Evolutionary conservation across 2,329 filamentous ascomycete species (phyloP).

Genomic region (Diplocarpon mali): DNA sequence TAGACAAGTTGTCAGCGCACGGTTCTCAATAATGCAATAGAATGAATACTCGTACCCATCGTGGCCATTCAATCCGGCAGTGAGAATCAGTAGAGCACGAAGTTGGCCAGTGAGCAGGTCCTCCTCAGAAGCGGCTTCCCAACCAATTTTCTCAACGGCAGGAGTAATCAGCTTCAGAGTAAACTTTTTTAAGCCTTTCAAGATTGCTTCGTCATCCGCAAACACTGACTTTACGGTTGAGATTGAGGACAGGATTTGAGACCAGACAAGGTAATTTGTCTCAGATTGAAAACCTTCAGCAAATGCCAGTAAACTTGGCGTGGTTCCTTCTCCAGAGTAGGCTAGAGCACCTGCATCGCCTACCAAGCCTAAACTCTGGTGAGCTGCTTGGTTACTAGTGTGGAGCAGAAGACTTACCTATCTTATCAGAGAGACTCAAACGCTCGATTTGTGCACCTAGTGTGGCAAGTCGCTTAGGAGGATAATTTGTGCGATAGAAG

Average conservation of each 20-base stretch:
- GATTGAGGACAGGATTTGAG: constrained; percentile 69
- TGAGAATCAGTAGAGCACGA: constrained; percentile 67
- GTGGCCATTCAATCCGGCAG: constrained; percentile 68
- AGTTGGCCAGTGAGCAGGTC: constrained; percentile 75
- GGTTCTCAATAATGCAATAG: background rate
- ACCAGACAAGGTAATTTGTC: constrained; percentile 80
- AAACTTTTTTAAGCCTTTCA: constrained; percentile 66
- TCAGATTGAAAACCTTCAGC: constrained; percentile 76
- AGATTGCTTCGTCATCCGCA: constrained; percentile 59
- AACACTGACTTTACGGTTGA: constrained; percentile 76
- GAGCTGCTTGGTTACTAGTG: background rate
- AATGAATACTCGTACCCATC: constrained; percentile 43
- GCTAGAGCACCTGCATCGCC: constrained; percentile 85
- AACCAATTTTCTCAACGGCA: constrained; percentile 71
- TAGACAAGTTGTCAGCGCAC: constrained; percentile 28
- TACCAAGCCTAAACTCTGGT: constrained; percentile 40
- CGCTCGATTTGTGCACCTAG: constrained; percentile 67
- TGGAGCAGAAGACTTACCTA: constrained; percentile 39
- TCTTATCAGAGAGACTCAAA: constrained; percentile 79
- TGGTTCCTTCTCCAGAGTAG: constrained; percentile 74
- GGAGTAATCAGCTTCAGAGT: constrained; percentile 64
- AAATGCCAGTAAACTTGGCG: constrained; percentile 70
- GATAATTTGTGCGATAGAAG: constrained; percentile 90
- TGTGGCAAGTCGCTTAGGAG: constrained; percentile 68
- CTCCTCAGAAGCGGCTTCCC: constrained; percentile 69